Conservation (phyloP, 2,329 filamentous ascomycete genomes). For the Metarhizium humberi region DNA sequence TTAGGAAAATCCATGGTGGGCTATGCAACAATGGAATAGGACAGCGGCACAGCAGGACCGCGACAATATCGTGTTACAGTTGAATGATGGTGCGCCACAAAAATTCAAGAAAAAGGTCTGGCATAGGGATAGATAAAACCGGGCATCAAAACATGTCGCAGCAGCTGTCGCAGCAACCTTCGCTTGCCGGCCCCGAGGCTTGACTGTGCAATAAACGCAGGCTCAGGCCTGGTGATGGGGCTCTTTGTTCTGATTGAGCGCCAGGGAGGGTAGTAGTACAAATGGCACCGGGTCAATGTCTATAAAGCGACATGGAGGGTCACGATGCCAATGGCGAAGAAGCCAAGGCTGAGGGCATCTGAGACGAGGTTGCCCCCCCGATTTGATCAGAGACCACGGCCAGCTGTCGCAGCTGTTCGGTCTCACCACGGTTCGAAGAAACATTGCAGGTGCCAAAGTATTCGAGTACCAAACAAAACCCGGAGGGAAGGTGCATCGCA, state of each 20-base stretch:
- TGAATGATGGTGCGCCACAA: background rate
- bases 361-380: background rate
- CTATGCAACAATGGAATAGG: slow-evolving; percentile 6
- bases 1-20: slow-evolving; percentile 13
- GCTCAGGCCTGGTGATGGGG: background rate
- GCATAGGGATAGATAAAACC: background rate
- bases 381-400: background rate
- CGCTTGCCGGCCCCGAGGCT: background rate
- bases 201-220: background rate
- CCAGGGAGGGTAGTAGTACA: background rate
- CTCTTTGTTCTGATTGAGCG: background rate
- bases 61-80: background rate
- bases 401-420: background rate
- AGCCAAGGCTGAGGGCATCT: background rate
- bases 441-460: background rate
- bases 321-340: slow-evolving; percentile 1
- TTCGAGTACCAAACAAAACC: background rate
- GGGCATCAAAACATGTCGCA: background rate
- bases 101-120: background rate
- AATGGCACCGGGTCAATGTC: background rate
- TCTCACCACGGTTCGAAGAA: background rate
- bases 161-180: background rate
- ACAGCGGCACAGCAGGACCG: slow-evolving; percentile 6
- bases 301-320: background rate
- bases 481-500: slow-evolving; percentile 3